Base-by-base conservation (phyloP, 2,329 filamentous ascomycete genomes). In the Apiospora koreana region DNA sequence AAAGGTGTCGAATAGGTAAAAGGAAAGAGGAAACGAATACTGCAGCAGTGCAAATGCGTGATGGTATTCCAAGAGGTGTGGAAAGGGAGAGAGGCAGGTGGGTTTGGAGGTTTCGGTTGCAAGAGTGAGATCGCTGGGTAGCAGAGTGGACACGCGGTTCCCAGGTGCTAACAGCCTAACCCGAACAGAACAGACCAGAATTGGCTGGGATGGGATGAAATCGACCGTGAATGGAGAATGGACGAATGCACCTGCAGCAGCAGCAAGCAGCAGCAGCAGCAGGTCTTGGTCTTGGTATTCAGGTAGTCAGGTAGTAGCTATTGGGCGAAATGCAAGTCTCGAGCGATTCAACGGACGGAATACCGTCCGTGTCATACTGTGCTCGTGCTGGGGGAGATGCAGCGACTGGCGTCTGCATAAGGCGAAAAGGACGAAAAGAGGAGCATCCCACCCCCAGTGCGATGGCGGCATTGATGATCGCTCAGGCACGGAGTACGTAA, bases 61-160 rank as follows among this genome's bases (percentile, higher is more conserved):
- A 69, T 68, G 70, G 65, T 71, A 68, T 66, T 67, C 68, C 62
- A 66, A 68, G 66, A 68, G 65, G 66, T 65, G 50, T 68, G 67
- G 54, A 70, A 68, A 45, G 67, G 70, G 70, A 71, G 46, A 62
- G 62, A 64, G 46, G 46, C 54, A 66, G 62, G 69, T 42, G 65
- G 66, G 31, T 54, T 41, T 48, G 43, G 66, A 68, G 66, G 66
- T 68, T 68, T 68, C 66, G 66, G 46, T 68, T 68, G 66, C 66
- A 48, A 54, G 66, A 68, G 66, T 68, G 66, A 68, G 66, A 68
- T 68, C 66, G 66, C 66, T 48, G 54, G 54, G 54, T 62, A 38
- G 54, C 54, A 62, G 54, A 50, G 66, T 68, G 66, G 66, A 68
- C 46, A 68, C 66, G 66, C 66, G 25, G 66, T 68, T 54, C 45